Evolutionary conservation across 768 basidiomycete species (phyloP), one percentile per base, ranked within the genome.

Genomic region (Termitomyces sp.): DNA sequence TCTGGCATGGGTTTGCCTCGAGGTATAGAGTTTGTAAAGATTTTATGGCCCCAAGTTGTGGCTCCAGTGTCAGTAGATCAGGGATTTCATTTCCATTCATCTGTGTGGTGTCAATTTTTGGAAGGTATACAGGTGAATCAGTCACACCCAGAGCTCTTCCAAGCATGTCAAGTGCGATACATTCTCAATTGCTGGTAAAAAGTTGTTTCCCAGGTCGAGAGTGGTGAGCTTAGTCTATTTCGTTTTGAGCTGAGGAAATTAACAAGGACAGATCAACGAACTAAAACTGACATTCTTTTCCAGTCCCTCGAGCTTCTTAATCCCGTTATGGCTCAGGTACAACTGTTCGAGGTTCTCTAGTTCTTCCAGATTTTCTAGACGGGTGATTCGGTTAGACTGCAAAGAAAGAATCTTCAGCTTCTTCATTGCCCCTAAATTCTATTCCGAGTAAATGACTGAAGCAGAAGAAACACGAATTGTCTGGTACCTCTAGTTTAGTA

Each of bases 1-100:
- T 78, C 68, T 99, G 94, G 62, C 93, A 90, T 3, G 97, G 97
- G 67, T 99, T 99, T 5, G 84, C 88, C 73, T 99, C 97, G 26
- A 99, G 83, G 69, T 99, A 99, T 7, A 99, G 78, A 1, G 97
- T 99, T 68, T 87, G 80, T 13, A 99, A 78, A 1, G 84, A 78
- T 7, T 72, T 50, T 31, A 92, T 76, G 13, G 79, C 74, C 57
- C 73, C 70, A 54, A 96, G 80, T 68, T 95, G 81, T 0, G 77
- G 69, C 37, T 90, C 88, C 6, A 98, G 74, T 3, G 82, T 77
- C 8, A 73, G 77, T 8, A 98, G 73, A 59, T 86, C 82, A 4
- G 85, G 76, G 44, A 99, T 89, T 65, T 86, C 76, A 73, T 99
- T 99, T 61, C 91, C 81, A 69, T 87, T 97, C 62, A 94, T 82